Evolutionary conservation across 345 rosid genomes (phyloP).

Genomic region (Salix exigua): DNA sequence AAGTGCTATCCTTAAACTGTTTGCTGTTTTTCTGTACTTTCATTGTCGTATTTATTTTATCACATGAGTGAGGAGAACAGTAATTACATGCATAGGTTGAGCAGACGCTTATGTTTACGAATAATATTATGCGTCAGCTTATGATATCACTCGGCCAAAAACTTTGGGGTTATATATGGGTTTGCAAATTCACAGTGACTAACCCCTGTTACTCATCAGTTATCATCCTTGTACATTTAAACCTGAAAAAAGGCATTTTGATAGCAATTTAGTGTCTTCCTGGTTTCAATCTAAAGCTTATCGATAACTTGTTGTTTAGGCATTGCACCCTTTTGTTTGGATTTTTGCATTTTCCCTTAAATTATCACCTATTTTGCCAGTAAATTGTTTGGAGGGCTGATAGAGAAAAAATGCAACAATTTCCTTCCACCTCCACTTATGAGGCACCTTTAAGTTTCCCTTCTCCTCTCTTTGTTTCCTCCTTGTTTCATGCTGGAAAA

Average conservation of each 20-base stretch:
- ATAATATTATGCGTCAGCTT: not conserved
- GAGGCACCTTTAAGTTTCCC: not conserved
- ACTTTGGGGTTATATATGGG: not conserved
- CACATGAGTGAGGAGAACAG: not conserved
- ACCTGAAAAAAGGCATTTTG: not conserved
- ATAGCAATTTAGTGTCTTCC: not conserved
- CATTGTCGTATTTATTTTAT: constrained; percentile 3
- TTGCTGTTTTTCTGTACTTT: not conserved
- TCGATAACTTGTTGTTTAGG: not conserved
- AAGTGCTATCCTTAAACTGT: not conserved
- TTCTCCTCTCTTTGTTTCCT: not conserved
- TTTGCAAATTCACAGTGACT: not conserved
- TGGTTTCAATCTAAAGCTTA: not conserved
- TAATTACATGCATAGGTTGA: not conserved
- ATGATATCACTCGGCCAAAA: not conserved
- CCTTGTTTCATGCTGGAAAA: not conserved
- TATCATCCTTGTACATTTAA: not conserved
- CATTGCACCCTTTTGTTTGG: not conserved
- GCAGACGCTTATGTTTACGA: not conserved
- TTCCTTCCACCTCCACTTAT: not conserved
- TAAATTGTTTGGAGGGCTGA: not conserved
- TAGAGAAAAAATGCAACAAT: not conserved
- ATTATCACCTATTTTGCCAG: not conserved
- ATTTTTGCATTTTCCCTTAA: not conserved
- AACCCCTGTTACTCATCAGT: not conserved